These are phyloP conservation scores for Neurospora intermedia DNA, from an alignment of 495 filamentous ascomycete species.

Conservation along the genomic window DNA sequence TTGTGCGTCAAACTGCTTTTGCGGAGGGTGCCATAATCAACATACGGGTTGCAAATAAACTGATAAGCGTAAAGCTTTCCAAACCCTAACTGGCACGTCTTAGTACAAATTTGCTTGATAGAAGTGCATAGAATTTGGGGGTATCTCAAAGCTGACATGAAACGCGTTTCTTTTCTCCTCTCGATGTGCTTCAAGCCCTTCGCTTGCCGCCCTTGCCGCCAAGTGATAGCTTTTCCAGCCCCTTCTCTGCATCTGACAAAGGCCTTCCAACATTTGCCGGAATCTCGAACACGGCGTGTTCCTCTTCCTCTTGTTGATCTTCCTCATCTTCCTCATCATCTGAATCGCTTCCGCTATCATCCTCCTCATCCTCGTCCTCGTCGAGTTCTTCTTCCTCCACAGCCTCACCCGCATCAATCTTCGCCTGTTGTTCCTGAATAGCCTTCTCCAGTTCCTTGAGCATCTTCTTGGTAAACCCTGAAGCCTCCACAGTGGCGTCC, in stretches of 20 bases:
- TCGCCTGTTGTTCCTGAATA: conserved; percentile 53
- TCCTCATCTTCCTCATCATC: not conserved
- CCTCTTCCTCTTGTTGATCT: not conserved
- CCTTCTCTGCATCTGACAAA: not conserved
- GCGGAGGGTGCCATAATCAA: not conserved
- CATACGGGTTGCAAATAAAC: not conserved
- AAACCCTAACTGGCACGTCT: not conserved
- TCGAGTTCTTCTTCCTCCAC: conserved; percentile 10
- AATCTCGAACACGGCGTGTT: not conserved
- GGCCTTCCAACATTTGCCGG: not conserved
- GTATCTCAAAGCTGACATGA: not conserved
- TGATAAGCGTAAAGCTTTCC: not conserved
- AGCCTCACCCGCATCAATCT: conserved; percentile 24
- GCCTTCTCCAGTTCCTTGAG: conserved; percentile 84
- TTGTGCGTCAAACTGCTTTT: not conserved
- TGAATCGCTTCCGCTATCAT: not conserved
- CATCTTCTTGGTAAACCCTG: conserved; percentile 93
- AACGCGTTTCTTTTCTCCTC: not conserved
- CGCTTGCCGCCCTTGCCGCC: not conserved
- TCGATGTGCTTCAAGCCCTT: not conserved
- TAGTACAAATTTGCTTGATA: not conserved
- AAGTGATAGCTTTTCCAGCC: not conserved
- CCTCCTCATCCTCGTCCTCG: conserved; percentile 10
- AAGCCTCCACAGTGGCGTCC: conserved; percentile 84
- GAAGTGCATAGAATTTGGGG: not conserved